These are phyloP conservation scores for Fusarium piperis DNA, from an alignment of 2,329 filamentous ascomycete genomes.

Conservation along the genomic window DNA sequence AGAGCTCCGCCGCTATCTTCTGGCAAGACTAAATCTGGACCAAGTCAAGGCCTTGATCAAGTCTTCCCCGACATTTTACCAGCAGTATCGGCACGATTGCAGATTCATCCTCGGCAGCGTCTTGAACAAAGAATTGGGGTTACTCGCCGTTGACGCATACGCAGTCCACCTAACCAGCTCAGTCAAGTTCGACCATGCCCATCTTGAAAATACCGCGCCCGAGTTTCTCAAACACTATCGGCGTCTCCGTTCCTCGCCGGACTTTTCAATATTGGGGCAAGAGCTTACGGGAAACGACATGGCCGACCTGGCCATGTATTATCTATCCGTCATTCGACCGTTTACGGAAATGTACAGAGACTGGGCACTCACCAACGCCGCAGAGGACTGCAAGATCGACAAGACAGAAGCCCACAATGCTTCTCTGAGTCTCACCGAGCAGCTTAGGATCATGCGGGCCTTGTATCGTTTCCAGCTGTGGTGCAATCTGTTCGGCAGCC, in stretches of 20 bases:
- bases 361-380: not conserved
- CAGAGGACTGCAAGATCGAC: not conserved
- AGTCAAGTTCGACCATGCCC: not conserved
- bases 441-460: not conserved
- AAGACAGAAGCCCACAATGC: not conserved
- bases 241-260: not conserved
- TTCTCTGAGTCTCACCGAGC: not conserved
- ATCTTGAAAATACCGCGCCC: not conserved
- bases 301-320: not conserved
- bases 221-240: not conserved
- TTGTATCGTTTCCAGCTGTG: not conserved
- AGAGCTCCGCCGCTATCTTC: not conserved
- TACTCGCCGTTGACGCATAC: not conserved
- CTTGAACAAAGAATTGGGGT: not conserved
- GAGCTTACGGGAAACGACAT: not conserved
- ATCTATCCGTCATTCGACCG: not conserved
- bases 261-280: not conserved
- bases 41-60: not conserved
- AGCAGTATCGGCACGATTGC: not conserved
- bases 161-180: not conserved
- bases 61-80: not conserved
- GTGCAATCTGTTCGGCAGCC: not conserved
- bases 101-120: not conserved
- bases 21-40: not conserved
- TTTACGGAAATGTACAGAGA: not conserved